Evolutionary conservation across 202 grass and related monocot genomes (phyloP), one percentile per base, ranked within the genome.

Genomic region (Cymbopogon flexuosus): DNA sequence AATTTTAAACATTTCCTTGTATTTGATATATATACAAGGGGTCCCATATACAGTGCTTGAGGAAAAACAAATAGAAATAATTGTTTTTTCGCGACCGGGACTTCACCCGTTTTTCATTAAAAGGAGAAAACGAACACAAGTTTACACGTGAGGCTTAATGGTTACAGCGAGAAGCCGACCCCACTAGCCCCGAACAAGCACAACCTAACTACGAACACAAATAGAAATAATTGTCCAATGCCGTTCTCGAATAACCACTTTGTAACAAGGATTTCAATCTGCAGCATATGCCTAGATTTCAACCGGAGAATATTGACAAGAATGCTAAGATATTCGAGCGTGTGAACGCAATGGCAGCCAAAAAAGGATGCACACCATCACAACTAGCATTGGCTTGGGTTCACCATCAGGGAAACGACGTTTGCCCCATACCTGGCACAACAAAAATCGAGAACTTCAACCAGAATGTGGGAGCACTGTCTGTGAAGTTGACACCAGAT

Each of bases 391-490:
- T 97, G 60, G 81, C 93, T 0, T 89, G 93, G 86, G 71, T 91
- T 59, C 90, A 91, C 31, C 88, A 91, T 24, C 86, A 93, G 33
- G 93, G 90, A 23, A 66, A 47, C 3, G 87, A 95, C 68, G 93
- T 95, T 19, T 95, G 92, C 61, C 89, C 89, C 29, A 93, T 93
- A 36, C 84, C 88, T 4, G 93, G 93, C 6, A 97, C 93, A 15
- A 93, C 93, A 75, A 93, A 93, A 67, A 78, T 93, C 4, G 84
- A 87, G n/a, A 93, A 97, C n/a, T 93, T 93, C 14, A 81, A 91
- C 8, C 84, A 97, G 72, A 97, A 97, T 33, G 79, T 93, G 5
- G 81, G 59, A 46, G 93, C 93, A 1, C 8, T 93, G 0, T 89
- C 82, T 9, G 70, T 97, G 34, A 84, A 77, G 27, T 84, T 93